Evolutionary conservation across 2,329 filamentous ascomycete genomes (phyloP), one percentile per base, ranked within the genome.

Genomic region (Pseudogymnoascus sp.): DNA sequence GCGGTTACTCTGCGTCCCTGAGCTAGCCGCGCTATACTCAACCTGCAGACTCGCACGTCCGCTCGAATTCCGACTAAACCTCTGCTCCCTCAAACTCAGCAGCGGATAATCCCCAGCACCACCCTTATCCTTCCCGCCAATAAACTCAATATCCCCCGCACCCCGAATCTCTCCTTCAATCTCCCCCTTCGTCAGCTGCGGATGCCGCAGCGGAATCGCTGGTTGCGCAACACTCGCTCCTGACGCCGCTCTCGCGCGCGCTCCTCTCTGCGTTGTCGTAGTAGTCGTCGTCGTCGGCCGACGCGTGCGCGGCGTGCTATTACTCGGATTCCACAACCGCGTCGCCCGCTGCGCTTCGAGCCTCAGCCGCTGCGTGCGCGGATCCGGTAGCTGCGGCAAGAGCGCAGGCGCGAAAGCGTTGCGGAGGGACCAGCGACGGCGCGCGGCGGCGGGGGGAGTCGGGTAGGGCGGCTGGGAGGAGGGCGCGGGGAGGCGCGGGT

Each of bases 311-410:
- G 82, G 84, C 59, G 84, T 81, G 74, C 82, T 79, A 70, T 86
- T 86, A 69, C 84, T 78, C 38, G 84, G 84, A 71, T 85, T 85
- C 75, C 83, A 84, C 65, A 86, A 78, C 63, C 82, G 78, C 62
- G 68, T 65, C 65, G 73, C 64, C 70, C 66, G 67, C 59, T 70
- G 53, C n/a, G 59, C 44, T 25, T 64, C 42, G 14, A 62, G 37
- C 64, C 67, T 62, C 68, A 68, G 28, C 68, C 67, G 60, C 61
- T 66, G 31, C 69, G 66, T 63, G 71, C 70, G 11, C 69, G 70
- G 21, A 66, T 69, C 18, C 60, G 60, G 63, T 68, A 70, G 7
- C 69, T 68, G 65, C 66, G 63, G 50, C 65, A 67, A 33, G 62
- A 66, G 38, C 66, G 47, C 64, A 47, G 66, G 66, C 64, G 67